A percentile compares a stretch with the other conserved stretches of the same genome.
phyloP scores from a whole-genome alignment of 2,329 filamentous ascomycete genomes.

The Lasiodiplodia hormozganensis region DNA sequence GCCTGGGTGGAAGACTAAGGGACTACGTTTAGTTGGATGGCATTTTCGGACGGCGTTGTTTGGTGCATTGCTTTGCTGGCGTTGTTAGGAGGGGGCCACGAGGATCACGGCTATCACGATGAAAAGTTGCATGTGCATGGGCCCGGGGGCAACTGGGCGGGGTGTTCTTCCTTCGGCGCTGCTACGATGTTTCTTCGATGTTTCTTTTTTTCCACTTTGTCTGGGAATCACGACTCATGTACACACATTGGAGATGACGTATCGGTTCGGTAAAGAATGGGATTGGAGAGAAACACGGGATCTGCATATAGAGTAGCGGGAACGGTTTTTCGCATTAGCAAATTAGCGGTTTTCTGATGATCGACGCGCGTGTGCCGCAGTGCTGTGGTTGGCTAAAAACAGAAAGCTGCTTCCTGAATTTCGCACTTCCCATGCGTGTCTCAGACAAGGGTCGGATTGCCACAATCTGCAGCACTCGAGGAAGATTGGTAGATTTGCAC shows the following conservation, averaged over 20 bases:
- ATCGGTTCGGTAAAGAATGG: constrained; percentile 11
- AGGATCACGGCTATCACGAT: constrained; percentile 14
- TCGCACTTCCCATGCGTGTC: not conserved
- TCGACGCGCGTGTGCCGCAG: constrained; percentile 22
- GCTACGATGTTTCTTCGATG: constrained; percentile 27
- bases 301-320: constrained; percentile 23
- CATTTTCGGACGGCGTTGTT: constrained; percentile 12
- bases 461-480: not conserved
- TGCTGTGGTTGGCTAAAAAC: constrained; percentile 11
- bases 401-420: not conserved
- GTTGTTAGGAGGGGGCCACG: constrained; percentile 8
- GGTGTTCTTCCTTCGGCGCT: constrained; percentile 15
- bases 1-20: constrained; percentile 28
- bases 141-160: constrained; percentile 14
- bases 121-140: constrained; percentile 23
- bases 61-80: constrained; percentile 22
- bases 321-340: constrained; percentile 16
- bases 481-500: not conserved
- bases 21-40: not conserved
- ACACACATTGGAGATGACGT: constrained; percentile 18
- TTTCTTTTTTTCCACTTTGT: constrained; percentile 9
- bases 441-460: not conserved
- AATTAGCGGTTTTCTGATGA: constrained; percentile 18
- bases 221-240: constrained; percentile 21
- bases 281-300: constrained; percentile 20